phyloP scores from a whole-genome alignment of 805 yeast species.

The Hanseniaspora pseudoguilliermondii region DNA sequence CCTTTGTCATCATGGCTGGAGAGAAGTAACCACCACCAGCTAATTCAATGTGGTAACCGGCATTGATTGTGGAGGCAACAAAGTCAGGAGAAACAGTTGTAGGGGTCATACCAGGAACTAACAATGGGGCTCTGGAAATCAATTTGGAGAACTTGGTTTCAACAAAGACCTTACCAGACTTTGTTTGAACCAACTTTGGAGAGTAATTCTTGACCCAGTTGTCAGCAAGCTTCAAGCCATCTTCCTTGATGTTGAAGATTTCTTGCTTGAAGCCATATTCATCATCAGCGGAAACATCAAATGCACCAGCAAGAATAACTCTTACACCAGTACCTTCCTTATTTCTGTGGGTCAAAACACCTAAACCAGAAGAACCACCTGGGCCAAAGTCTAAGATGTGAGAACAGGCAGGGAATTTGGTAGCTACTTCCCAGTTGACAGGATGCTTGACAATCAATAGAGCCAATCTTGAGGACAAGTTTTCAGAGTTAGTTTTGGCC shows the following conservation, averaged over 20 bases:
- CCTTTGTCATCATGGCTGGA: constrained; percentile 56
- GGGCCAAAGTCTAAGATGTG: constrained; percentile 97
- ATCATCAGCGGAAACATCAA: constrained; percentile 59
- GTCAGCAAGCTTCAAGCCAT: constrained; percentile 64
- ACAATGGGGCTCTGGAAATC: constrained; percentile 86
- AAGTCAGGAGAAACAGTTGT: constrained; percentile 90
- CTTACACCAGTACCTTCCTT: constrained; percentile 98
- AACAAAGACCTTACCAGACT: constrained; percentile 62
- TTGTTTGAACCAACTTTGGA: constrained; percentile 72
- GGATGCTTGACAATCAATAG: constrained; percentile 77
- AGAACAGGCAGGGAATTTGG: constrained; percentile 56
- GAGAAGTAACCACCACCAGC: constrained; percentile 98
- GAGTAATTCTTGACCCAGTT: constrained; percentile 84
- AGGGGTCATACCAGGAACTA: constrained; percentile 99
- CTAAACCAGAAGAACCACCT: constrained; percentile 94
- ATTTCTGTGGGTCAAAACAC: constrained; percentile 90
- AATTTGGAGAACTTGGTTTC: constrained; percentile 89
- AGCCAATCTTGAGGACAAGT: constrained; percentile 56
- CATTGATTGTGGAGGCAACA: constrained; percentile 83
- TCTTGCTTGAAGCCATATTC: constrained; percentile 96
- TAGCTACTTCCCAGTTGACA: constrained; percentile 90
- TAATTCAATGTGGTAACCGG: constrained; percentile 94
- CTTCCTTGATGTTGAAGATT: constrained; percentile 57
- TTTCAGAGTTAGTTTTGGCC: constrained; percentile 36
- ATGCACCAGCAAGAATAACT: constrained; percentile 82